Conservation (phyloP, 306 rosid genomes). For the Echinosophora koreensis region DNA sequence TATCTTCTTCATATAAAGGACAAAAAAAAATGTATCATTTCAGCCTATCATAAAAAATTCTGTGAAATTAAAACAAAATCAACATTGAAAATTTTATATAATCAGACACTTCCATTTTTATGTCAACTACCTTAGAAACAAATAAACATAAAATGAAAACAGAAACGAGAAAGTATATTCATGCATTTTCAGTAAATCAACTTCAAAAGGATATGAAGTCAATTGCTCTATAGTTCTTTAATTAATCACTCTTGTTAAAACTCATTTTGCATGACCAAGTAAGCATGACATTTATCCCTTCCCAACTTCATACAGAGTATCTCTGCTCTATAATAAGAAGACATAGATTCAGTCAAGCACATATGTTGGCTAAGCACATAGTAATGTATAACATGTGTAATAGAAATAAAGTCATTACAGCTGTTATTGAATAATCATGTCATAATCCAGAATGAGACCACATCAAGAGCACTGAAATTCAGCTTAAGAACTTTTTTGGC, state of each 20-base stretch:
- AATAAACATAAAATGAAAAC: neutral
- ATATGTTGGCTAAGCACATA: neutral
- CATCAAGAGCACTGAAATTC: neutral
- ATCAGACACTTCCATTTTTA: neutral
- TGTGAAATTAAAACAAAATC: neutral
- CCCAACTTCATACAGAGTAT: neutral
- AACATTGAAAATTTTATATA: neutral
- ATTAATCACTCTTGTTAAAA: neutral
- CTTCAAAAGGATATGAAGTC: neutral
- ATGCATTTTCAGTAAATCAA: neutral
- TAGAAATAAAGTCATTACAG: neutral
- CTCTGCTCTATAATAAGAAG: neutral
- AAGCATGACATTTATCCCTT: neutral
- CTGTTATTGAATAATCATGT: too few species aligned
- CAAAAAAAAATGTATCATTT: neutral
- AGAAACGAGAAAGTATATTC: neutral
- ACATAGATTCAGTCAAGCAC: neutral
- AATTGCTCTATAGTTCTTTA: neutral
- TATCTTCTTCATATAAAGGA: neutral
- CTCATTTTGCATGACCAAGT: neutral
- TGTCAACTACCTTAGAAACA: neutral
- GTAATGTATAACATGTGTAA: neutral
- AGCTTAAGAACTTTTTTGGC: neutral
- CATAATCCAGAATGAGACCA: neutral
- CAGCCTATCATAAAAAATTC: neutral